Evolutionary conservation across 176 grass and related monocot genomes (phyloP), one percentile per base, ranked within the genome.

Genomic region (Carex scoparia): DNA sequence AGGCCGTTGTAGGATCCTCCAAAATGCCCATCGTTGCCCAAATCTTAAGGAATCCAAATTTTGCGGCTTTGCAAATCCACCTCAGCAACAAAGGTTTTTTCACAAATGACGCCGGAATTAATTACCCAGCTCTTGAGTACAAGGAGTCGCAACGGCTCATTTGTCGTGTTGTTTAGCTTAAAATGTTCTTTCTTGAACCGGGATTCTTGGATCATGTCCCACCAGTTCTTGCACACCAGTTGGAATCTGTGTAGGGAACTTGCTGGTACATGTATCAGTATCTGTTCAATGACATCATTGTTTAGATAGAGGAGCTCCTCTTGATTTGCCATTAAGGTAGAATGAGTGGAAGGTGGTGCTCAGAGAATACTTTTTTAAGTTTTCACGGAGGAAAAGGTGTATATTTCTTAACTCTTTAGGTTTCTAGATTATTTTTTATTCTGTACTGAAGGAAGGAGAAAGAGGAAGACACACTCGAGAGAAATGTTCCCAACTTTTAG

Each of bases 1-100:
- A 76, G 71, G 71, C 71, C 71, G 10, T 76, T 76, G 71, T 16
- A 76, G 6, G 71, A 76, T 76, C 71, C 71, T 23, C 37, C 30
- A 33, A 65, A 33, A 76, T n/a, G 38, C n/a, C 71, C 38, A 53
- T 76, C 40, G 0, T 14, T 51, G 16, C 46, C 46, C 10, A 76
- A 48, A n/a, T 76, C 40, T 76, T 9, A 16, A 12, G 71, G 71
- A 23, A 28, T 76, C 71, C 71, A 76, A 49, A 76, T 42, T 76
- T 76, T 6, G 19, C n/a, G 10, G 16, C 9, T 16, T 10, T 23
- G 16, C 1, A 27, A 15, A 10, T 51, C 40, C 71, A 46, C 9
- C 4, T 53, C 71, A 37, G 10, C 15, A 76, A 51, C 19, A 16
- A 23, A 23, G 0, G 4, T 10, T 27, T 76, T 37, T 4, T 28